These are phyloP conservation scores for Nemania sp. DNA, from an alignment of 2,329 filamentous ascomycete species.

Conservation along the genomic window DNA sequence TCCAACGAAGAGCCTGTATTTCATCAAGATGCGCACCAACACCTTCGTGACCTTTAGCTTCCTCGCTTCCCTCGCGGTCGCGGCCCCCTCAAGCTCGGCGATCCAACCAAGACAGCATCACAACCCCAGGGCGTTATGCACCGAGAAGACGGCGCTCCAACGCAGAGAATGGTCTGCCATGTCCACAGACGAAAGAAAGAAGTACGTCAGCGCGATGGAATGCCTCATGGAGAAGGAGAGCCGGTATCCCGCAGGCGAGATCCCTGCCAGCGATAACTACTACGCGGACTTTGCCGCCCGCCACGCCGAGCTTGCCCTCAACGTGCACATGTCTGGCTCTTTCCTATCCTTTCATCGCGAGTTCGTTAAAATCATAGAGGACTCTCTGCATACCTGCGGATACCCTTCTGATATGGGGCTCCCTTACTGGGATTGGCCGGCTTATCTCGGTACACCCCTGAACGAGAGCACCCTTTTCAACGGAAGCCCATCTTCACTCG, in stretches of 20 bases:
- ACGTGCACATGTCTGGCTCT: slow-evolving; percentile 5
- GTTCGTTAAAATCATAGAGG: background rate
- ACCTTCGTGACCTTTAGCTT: no score
- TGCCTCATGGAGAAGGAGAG: background rate
- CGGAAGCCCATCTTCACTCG: background rate
- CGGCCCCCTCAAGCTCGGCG: no score
- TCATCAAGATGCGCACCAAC: no score
- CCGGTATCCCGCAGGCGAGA: background rate
- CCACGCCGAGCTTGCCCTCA: background rate
- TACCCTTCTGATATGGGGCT: background rate
- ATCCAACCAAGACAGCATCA: no score
- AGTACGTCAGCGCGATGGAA: slow-evolving; percentile 5
- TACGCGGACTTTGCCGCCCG: background rate
- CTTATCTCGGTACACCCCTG: background rate
- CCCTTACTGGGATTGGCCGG: slow-evolving; percentile 5
- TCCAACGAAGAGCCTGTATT: no score
- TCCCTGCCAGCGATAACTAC: background rate
- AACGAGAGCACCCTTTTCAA: slow-evolving; percentile 4
- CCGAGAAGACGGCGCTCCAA: no score
- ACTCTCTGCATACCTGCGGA: no score
- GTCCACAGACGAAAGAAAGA: background rate
- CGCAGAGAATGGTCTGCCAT: no score
- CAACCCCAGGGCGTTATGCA: no score
- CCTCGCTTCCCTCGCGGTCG: no score
- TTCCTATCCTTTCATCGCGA: slow-evolving; percentile 1